phyloP scores from a whole-genome alignment of 768 basidiomycete genomes.

The Suillus discolor region DNA sequence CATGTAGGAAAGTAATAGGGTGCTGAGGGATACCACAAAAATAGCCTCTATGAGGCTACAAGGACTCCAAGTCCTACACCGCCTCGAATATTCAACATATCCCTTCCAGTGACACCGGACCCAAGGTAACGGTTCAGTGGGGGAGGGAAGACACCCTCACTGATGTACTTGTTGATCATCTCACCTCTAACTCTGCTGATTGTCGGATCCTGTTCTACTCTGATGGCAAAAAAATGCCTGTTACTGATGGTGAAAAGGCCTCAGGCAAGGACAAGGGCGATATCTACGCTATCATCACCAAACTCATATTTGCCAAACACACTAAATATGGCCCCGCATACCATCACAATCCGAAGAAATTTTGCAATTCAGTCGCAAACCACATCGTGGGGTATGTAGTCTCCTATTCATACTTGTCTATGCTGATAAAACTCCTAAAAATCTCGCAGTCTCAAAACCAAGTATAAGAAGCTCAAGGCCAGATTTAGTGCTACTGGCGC shows the following conservation, averaged over 20 bases:
- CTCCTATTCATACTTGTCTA: not conserved
- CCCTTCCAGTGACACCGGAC: not conserved
- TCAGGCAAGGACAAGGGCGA: not conserved
- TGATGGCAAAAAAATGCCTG: not conserved
- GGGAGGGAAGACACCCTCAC: not conserved
- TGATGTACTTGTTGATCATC: not conserved
- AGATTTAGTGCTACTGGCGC: not conserved
- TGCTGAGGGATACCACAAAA: no score
- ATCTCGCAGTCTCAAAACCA: not conserved
- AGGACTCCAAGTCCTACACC: no score
- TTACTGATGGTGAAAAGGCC: not conserved
- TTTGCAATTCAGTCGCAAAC: not conserved
- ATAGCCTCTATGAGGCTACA: no score
- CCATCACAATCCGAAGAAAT: not conserved
- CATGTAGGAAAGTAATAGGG: no score
- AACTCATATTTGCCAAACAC: not conserved
- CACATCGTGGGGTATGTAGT: not conserved
- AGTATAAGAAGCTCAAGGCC: not conserved
- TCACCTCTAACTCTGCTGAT: not conserved
- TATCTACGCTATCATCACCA: not conserved
- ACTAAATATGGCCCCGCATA: not conserved
- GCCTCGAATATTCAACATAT: no score
- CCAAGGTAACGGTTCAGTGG: not conserved
- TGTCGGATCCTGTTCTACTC: not conserved
- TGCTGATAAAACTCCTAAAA: not conserved